Conservation (phyloP, 495 filamentous ascomycete species). For the Aspergillus heteromorphus region DNA sequence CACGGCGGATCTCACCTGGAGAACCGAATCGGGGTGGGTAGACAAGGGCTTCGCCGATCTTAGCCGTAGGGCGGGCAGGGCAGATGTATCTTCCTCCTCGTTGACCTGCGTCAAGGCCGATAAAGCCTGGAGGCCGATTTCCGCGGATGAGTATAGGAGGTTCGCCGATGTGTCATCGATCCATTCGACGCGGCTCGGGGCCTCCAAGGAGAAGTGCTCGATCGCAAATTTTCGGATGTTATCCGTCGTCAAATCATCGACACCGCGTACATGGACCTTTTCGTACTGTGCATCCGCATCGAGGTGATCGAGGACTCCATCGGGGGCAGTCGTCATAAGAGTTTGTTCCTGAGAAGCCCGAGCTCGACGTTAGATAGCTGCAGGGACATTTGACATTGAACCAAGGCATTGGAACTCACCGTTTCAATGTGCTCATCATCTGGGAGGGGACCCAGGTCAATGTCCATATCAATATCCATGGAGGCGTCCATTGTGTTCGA, state of each 20-base stretch:
- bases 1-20: conserved; percentile 70
- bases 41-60: conserved; percentile 60
- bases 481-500: conserved; percentile 27
- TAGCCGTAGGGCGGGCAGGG: conserved; percentile 42
- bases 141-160: conserved; percentile 64
- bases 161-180: conserved; percentile 93
- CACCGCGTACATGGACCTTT: conserved; percentile 77
- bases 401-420: conserved; percentile 18
- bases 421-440: conserved; percentile 33
- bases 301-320: conserved; percentile 22
- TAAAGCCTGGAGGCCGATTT: conserved; percentile 70
- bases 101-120: conserved; percentile 48
- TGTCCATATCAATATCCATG: conserved; percentile 78
- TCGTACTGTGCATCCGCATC: conserved; percentile 34
- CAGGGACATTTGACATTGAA: not conserved
- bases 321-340: conserved; percentile 10
- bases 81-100: conserved; percentile 33
- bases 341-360: conserved; percentile 20
- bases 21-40: conserved; percentile 58
- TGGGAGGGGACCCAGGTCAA: conserved; percentile 53
- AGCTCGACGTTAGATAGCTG: not conserved
- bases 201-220: conserved; percentile 54
- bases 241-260: conserved; percentile 73
- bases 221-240: conserved; percentile 67
- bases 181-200: conserved; percentile 72